Evolutionary conservation across 148 eudicot species (phyloP).

Genomic region (Chenopodium quinoa): DNA sequence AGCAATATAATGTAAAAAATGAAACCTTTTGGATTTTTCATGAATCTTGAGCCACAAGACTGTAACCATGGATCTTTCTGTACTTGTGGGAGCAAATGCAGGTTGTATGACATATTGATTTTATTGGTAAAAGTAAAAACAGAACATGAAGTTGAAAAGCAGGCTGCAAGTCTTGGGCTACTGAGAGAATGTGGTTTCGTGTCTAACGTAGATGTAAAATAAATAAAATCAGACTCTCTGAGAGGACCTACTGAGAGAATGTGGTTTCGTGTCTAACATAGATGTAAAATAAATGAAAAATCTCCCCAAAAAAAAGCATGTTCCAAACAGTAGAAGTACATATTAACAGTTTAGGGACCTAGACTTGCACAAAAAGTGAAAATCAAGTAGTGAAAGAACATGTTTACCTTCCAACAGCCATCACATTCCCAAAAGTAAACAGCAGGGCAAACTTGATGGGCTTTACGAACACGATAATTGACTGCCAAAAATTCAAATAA

Average conservation of each 20-base stretch:
- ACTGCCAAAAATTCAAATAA: conserved; percentile 42
- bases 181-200: background rate
- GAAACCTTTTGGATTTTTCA: background rate
- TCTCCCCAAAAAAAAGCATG: background rate
- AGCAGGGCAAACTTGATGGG: conserved; percentile 91
- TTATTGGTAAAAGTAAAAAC: no score
- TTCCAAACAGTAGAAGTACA: background rate
- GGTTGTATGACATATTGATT: background rate
- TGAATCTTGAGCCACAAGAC: background rate
- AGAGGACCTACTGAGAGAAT: background rate
- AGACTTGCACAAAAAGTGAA: background rate
- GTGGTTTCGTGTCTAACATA: background rate
- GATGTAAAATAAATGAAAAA: background rate
- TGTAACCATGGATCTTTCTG: background rate
- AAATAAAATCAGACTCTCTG: background rate
- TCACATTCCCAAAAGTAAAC: conserved; percentile 82
- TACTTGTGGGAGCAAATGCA: background rate
- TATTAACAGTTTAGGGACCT: background rate
- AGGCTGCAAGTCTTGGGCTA: background rate
- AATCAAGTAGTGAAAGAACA: background rate
- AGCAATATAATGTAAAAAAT: background rate
- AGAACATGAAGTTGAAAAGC: background rate
- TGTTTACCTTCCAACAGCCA: conserved; percentile 89
- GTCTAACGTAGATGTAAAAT: background rate
- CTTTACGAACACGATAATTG: conserved; percentile 58